phyloP scores from a whole-genome alignment of 305 asterid genomes.

The Salvia sclarea region DNA sequence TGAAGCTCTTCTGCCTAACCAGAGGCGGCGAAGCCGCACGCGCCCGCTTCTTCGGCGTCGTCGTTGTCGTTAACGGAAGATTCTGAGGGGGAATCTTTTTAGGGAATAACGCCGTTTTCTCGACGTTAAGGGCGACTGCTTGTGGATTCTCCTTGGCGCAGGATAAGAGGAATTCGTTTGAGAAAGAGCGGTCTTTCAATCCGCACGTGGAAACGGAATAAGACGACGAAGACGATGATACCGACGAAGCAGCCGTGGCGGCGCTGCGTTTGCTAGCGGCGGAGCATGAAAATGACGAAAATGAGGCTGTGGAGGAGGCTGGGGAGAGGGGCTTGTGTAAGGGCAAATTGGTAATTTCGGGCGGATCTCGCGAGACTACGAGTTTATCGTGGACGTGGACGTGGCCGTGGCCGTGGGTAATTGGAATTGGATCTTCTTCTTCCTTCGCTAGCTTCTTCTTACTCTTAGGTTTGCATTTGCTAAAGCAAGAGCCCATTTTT shows the following conservation, averaged over 20 bases:
- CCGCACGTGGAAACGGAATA: slow-evolving; percentile 39
- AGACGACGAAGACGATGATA: slow-evolving; percentile 28
- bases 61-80: neutral
- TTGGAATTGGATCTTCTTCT: slow-evolving; percentile 20
- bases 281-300: slow-evolving; percentile 49
- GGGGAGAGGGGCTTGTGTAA: slow-evolving; percentile 44
- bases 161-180: slow-evolving; percentile 59
- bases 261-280: slow-evolving; percentile 30
- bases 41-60: slow-evolving; percentile 54
- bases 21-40: slow-evolving; percentile 60
- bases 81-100: slow-evolving; percentile 19
- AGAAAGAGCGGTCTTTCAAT: slow-evolving; percentile 56
- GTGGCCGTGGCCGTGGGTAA: slow-evolving; percentile 19
- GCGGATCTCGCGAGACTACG: slow-evolving; percentile 55
- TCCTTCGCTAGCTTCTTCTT: slow-evolving; percentile 25
- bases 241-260: slow-evolving; percentile 39
- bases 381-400: slow-evolving; percentile 60
- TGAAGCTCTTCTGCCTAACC: slow-evolving; percentile 63
- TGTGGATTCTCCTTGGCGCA: slow-evolving; percentile 65
- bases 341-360: slow-evolving; percentile 20
- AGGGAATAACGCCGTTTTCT: slow-evolving; percentile 5
- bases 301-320: slow-evolving; percentile 43
- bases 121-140: slow-evolving; percentile 32
- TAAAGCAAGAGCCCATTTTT: slow-evolving; percentile 79
- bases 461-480: slow-evolving; percentile 67